Conservation (phyloP, 176 grass and related monocot genomes). For the Oryza punctata region DNA sequence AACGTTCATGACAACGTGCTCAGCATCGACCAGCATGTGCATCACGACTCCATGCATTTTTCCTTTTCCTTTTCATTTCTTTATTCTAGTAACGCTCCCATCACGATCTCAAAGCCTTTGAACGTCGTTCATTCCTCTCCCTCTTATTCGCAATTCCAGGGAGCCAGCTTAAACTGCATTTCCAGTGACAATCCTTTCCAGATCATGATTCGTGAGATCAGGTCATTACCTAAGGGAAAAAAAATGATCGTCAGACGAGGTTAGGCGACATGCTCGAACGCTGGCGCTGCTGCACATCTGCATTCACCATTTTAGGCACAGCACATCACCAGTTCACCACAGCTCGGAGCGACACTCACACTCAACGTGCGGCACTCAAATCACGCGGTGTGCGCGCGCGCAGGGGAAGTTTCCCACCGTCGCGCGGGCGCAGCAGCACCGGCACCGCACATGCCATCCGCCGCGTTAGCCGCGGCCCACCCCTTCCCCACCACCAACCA, state of each 20-base stretch:
- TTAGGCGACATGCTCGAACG: too few species aligned
- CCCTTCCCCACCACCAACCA: background rate
- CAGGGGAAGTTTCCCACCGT: slow-evolving; percentile 30
- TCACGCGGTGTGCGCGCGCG: too few species aligned
- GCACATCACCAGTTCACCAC: too few species aligned
- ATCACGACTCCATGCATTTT: background rate
- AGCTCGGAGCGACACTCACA: background rate
- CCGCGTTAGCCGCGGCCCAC: slow-evolving; percentile 5
- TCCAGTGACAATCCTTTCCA: too few species aligned
- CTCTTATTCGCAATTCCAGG: too few species aligned
- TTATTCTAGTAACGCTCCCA: background rate
- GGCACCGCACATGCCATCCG: background rate
- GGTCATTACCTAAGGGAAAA: background rate
- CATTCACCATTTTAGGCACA: too few species aligned
- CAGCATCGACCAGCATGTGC: background rate
- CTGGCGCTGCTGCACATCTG: too few species aligned
- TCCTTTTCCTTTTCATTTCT: background rate
- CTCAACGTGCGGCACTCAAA: too few species aligned
- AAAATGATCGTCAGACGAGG: too few species aligned
- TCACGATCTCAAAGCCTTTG: background rate
- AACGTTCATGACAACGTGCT: background rate
- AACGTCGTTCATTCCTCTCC: background rate
- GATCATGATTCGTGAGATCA: too few species aligned
- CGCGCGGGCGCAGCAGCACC: background rate
- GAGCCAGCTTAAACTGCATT: too few species aligned